Evolutionary conservation across 768 basidiomycete species (phyloP).

Genomic region (Amanita rubescens): DNA sequence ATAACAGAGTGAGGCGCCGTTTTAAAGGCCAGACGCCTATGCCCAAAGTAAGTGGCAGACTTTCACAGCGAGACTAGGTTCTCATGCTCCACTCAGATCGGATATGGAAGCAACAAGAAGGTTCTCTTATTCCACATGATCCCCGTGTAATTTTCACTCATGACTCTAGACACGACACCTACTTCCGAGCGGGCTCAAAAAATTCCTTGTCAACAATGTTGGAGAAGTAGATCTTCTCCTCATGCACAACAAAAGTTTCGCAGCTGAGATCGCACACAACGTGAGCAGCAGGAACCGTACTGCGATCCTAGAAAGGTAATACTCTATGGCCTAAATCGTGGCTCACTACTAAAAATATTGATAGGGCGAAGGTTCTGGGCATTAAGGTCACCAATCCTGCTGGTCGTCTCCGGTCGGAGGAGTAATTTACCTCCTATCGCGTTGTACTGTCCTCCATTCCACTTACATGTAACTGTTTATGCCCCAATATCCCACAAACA

Average conservation of each 20-base stretch:
- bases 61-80: conserved; percentile 1
- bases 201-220: conserved; percentile 90
- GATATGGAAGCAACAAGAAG: conserved; percentile 88
- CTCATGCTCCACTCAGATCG: conserved; percentile 40
- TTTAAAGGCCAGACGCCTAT: conserved; percentile 95
- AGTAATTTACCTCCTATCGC: conserved; percentile 45
- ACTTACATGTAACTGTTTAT: conserved; percentile 3
- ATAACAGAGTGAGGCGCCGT: conserved; percentile 92
- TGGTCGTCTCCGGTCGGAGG: conserved; percentile 92
- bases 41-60: conserved; percentile 69
- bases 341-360: conserved; percentile 7
- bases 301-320: conserved; percentile 80
- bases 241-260: conserved; percentile 96
- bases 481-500: background rate
- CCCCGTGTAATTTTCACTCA: conserved; percentile 17
- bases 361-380: conserved; percentile 75
- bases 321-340: background rate
- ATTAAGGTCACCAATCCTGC: conserved; percentile 93
- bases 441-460: conserved; percentile 24
- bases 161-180: conserved; percentile 78
- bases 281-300: conserved; percentile 95
- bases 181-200: conserved; percentile 93
- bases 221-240: conserved; percentile 91
- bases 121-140: conserved; percentile 31
- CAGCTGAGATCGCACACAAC: conserved; percentile 94